Evolutionary conservation across 768 basidiomycete species (phyloP), one percentile per base, ranked within the genome.

Genomic region (Dioszegia aurantiaca): DNA sequence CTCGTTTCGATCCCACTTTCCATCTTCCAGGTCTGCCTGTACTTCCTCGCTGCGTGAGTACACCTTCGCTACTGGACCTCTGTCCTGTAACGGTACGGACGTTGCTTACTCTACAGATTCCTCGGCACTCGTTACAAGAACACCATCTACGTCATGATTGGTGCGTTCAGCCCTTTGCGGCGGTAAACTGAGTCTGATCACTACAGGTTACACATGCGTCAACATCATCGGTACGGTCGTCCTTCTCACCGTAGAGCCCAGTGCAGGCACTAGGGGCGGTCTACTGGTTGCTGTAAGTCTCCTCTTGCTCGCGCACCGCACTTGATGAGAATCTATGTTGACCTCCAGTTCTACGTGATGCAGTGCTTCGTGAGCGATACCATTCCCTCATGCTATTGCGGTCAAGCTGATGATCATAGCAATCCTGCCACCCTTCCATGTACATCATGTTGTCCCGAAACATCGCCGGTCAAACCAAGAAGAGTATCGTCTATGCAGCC

Each of bases 401-500:
- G 12, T 53, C 19, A 1, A 16, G 36, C 36, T 26, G 21, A 36
- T 8, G 8, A 10, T 6, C 4, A 4, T 10, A 33, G 31, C 31
- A 36, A 28, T 48, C 47, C 24, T 42, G 27, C 42, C 41, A 26
- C 40, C 33, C 54, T 8, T 42, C 19, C 54, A 42, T 19, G 19
- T 24, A 36, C 21, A 14, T 81, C 37, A 81, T 81, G 64, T 65
- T 81, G 37, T 78, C 79, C 26, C 78, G 78, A 42, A 82, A 82
- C 64, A 60, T 82, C 51, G 81, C 72, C 6, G 82, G 81, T 64
- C 79, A 81, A n/a, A 79, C 80, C n/a, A 83, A 83, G 65, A 80
- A 81, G 67, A 80, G 79, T 19, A 66, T 81, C 14, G 79, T 80
- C 0, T 80, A 80, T 11, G 77, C 78, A 41, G 43, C 43, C 2